Evolutionary conservation across 306 rosid species (phyloP).

Genomic region (Malus orientalis): DNA sequence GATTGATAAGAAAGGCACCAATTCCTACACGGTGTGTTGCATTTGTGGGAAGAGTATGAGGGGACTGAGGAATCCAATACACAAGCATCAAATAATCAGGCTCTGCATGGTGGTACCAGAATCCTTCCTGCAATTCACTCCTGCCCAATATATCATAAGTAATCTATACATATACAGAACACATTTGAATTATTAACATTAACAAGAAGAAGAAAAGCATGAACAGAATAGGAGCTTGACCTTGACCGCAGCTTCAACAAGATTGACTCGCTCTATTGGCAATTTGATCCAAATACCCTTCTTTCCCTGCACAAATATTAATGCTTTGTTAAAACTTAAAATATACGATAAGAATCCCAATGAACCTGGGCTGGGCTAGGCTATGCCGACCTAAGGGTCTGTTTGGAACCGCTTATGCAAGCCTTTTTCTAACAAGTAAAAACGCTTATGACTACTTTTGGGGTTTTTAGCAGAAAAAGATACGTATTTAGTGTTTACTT

Average conservation of each 20-base stretch:
- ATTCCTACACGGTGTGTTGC: conserved; percentile 74
- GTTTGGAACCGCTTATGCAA: too few relatives aligned
- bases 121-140: conserved; percentile 53
- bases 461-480: too few relatives aligned
- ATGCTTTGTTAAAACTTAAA: too few relatives aligned
- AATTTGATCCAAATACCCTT: conserved; percentile 66
- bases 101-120: conserved; percentile 90
- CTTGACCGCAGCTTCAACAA: conserved; percentile 56
- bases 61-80: conserved; percentile 60
- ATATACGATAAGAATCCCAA: too few relatives aligned
- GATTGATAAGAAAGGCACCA: conserved; percentile 63
- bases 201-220: background rate
- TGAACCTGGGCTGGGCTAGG: too few relatives aligned
- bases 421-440: too few relatives aligned
- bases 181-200: background rate
- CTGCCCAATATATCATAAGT: background rate
- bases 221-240: conserved; percentile 19
- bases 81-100: conserved; percentile 77
- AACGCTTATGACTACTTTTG: too few relatives aligned
- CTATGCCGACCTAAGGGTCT: too few relatives aligned
- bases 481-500: too few relatives aligned
- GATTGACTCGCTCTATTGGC: conserved; percentile 53
- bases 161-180: background rate
- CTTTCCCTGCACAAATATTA: conserved; percentile 42
- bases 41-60: conserved; percentile 63